Percentiles rank a stretch among this genome's conserved stretches.
Evolutionary conservation across 495 filamentous ascomycete genomes (phyloP).

Genomic region (Xylaria bambusicola): DNA sequence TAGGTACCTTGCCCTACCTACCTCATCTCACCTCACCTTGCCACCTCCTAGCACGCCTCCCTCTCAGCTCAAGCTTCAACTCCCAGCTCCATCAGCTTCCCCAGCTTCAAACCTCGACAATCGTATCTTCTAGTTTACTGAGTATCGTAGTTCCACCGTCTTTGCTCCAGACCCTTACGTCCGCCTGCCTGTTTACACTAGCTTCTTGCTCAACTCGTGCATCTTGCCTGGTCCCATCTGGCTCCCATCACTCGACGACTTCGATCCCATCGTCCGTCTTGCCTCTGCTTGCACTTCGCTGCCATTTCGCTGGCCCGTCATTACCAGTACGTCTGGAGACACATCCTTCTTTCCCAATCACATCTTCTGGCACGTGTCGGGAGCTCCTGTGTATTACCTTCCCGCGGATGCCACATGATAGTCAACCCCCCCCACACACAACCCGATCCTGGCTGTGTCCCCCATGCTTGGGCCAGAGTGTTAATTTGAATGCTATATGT

Average conservation of each 20-base stretch:
- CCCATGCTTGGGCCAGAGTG: conserved; percentile 8
- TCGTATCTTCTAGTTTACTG: background rate
- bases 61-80: no score
- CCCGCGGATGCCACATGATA: conserved; percentile 4
- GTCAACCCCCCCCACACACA: background rate
- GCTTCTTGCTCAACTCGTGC: background rate
- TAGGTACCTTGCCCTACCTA: no score
- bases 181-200: background rate
- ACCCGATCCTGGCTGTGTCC: conserved; percentile 2
- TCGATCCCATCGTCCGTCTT: background rate
- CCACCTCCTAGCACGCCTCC: no score
- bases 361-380: conserved; percentile 5
- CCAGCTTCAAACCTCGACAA: background rate
- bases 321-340: conserved; percentile 17
- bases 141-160: no score
- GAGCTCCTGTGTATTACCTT: background rate
- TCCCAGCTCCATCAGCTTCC: no score
- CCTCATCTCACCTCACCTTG: no score
- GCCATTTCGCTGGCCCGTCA: background rate
- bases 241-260: background rate
- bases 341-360: conserved; percentile 6
- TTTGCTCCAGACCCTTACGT: no score
- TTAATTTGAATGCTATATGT: conserved; percentile 10
- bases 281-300: conserved; percentile 11
- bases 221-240: conserved; percentile 1